phyloP scores from a whole-genome alignment of 805 yeast genomes.

The Ogataea trehaloabstinens region DNA sequence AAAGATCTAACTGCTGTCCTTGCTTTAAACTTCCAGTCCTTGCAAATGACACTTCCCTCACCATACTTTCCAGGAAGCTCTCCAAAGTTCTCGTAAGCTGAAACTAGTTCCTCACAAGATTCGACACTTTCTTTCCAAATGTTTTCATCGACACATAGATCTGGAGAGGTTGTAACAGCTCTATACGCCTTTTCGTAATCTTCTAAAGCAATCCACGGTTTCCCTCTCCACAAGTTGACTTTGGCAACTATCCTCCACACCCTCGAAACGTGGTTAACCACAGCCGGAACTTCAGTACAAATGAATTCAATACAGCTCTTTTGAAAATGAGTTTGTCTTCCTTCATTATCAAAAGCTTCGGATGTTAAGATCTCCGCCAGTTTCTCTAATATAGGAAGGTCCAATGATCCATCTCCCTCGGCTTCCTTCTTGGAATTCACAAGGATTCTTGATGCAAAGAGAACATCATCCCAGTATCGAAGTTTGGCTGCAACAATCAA shows the following conservation, averaged over 20 bases:
- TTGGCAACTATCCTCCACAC: constrained; percentile 83
- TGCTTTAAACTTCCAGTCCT: constrained; percentile 89
- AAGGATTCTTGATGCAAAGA: constrained; percentile 67
- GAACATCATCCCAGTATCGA: constrained; percentile 85
- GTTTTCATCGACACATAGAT: constrained; percentile 55
- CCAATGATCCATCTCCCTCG: constrained; percentile 64
- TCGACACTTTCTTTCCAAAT: constrained; percentile 81
- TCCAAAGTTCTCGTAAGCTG: constrained; percentile 88
- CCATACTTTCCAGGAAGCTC: constrained; percentile 75
- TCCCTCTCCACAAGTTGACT: constrained; percentile 81
- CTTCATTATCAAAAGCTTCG: constrained; percentile 38
- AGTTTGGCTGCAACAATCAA: constrained; percentile 77
- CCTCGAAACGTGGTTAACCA: constrained; percentile 64
- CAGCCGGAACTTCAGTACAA: constrained; percentile 64
- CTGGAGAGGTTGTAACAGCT: constrained; percentile 63
- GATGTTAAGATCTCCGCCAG: constrained; percentile 64
- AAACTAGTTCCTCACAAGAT: constrained; percentile 71
- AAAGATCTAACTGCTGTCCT: constrained; percentile 67
- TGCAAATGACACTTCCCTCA: constrained; percentile 82
- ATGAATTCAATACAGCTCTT: constrained; percentile 66
- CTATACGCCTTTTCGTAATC: constrained; percentile 86
- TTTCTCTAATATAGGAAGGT: constrained; percentile 71
- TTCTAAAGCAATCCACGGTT: constrained; percentile 86
- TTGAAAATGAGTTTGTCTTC: constrained; percentile 59
- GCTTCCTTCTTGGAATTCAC: constrained; percentile 55